phyloP scores from a whole-genome alignment of 192 early-diverging fungal genomes.

The Coemansia asiatica region DNA sequence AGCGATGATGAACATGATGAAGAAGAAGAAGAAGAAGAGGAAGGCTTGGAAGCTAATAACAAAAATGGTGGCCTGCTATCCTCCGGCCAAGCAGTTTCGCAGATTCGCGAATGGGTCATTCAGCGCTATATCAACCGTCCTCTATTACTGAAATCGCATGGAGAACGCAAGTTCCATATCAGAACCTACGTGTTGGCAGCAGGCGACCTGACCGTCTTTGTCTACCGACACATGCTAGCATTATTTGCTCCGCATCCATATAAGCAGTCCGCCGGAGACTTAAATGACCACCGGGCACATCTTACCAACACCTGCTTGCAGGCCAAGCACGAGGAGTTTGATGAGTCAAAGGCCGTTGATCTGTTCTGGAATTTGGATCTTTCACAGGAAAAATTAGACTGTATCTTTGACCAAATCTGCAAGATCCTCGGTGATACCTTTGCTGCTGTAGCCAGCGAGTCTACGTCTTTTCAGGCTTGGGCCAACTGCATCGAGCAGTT shows the following conservation, averaged over 20 bases:
- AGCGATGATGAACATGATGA: constrained; percentile 51
- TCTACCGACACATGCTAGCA: constrained; percentile 64
- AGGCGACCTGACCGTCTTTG: constrained; percentile 60
- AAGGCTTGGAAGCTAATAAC: neutral
- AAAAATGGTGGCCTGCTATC: constrained; percentile 4
- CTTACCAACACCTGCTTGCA: constrained; percentile 71
- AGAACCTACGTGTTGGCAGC: constrained; percentile 63
- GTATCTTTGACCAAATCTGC: constrained; percentile 61
- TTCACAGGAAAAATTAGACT: constrained; percentile 37
- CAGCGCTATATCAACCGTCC: constrained; percentile 65
- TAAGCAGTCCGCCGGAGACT: constrained; percentile 25
- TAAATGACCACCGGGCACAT: constrained; percentile 57
- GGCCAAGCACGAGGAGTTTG: constrained; percentile 48
- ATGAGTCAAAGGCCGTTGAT: constrained; percentile 57
- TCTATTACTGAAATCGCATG: constrained; percentile 43
- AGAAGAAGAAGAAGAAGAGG: constrained; percentile 12
- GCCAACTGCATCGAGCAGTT: constrained; percentile 66
- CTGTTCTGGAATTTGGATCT: constrained; percentile 61
- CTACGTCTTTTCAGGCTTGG: constrained; percentile 65
- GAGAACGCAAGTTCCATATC: constrained; percentile 66
- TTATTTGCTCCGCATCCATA: constrained; percentile 63
- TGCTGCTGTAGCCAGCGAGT: constrained; percentile 60
- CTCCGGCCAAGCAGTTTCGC: constrained; percentile 40
- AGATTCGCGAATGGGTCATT: constrained; percentile 70
- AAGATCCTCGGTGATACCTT: constrained; percentile 58